These are phyloP conservation scores for Funneliformis caledonium DNA, from an alignment of 371 early-diverging fungal genomes.

Conservation along the genomic window DNA sequence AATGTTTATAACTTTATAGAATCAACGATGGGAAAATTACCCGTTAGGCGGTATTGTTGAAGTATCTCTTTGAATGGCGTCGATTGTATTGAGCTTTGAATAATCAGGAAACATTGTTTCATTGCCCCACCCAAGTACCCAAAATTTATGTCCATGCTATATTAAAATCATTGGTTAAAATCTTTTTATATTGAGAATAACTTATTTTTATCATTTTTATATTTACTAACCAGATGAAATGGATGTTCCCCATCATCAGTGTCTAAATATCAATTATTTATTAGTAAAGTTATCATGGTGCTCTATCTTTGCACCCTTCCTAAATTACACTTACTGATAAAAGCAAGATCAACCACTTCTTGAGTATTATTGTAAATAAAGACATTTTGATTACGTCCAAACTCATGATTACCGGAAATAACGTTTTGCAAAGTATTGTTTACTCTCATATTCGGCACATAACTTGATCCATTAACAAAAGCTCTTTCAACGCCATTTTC, in stretches of 20 bases:
- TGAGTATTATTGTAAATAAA: neutral
- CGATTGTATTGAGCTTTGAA: slow-evolving; percentile 40
- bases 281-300: no score
- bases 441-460: neutral
- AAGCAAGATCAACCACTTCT: neutral
- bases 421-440: neutral
- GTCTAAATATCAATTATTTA: slow-evolving; percentile 19
- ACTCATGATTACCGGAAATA: no score
- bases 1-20: no score
- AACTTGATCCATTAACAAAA: neutral
- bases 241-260: slow-evolving; percentile 24
- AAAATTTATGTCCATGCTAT: slow-evolving; percentile 82
- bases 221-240: slow-evolving; percentile 9
- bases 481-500: neutral
- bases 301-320: no score
- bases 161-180: neutral
- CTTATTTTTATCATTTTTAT: neutral
- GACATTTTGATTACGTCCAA: neutral
- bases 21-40: neutral
- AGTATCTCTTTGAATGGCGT: slow-evolving; percentile 62
- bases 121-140: slow-evolving; percentile 63
- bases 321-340: neutral
- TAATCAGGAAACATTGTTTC: slow-evolving; percentile 42
- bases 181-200: no score
- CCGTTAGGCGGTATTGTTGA: slow-evolving; percentile 49